Conservation (phyloP, 345 rosid genomes). For the Salix arbutifolia region DNA sequence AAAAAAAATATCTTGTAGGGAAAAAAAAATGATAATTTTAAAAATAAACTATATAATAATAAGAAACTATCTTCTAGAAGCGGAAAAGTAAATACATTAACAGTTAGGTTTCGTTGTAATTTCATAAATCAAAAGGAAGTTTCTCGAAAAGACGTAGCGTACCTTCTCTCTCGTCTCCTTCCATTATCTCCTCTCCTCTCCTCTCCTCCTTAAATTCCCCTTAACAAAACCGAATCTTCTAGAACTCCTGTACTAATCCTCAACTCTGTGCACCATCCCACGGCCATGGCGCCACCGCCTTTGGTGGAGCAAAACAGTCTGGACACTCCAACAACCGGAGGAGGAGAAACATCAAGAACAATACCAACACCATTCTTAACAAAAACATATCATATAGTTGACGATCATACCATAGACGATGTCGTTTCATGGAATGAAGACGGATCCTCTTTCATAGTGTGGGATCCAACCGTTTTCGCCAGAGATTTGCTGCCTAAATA, state of each 20-base stretch:
- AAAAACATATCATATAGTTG: slow-evolving; percentile 76
- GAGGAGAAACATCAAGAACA: slow-evolving; percentile 51
- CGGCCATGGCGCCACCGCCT: slow-evolving; percentile 21
- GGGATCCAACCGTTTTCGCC: slow-evolving; percentile 86
- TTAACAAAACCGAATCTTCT: slow-evolving; percentile 29
- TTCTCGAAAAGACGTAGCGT: slow-evolving; percentile 45
- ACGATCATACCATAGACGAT: slow-evolving; percentile 59
- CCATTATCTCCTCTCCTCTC: not conserved
- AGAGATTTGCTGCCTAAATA: slow-evolving; percentile 76
- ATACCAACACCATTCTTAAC: slow-evolving; percentile 81
- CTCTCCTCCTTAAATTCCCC: not conserved
- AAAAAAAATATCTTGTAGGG: too few species aligned
- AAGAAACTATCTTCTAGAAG: too few species aligned
- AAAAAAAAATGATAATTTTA: too few species aligned
- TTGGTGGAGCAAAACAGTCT: slow-evolving; percentile 35
- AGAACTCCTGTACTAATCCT: slow-evolving; percentile 12
- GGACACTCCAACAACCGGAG: not conserved
- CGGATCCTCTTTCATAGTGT: slow-evolving; percentile 76
- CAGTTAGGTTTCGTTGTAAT: too few species aligned
- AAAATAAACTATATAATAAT: too few species aligned
- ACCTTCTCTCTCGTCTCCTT: slow-evolving; percentile 34
- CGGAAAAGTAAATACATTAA: too few species aligned
- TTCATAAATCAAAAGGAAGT: slow-evolving; percentile 30
- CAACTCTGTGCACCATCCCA: not conserved
- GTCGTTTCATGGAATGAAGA: slow-evolving; percentile 90